Evolutionary conservation across 129 eudicot genomes (phyloP), one percentile per base, ranked within the genome.

Genomic region (Ambrosia trifida): DNA sequence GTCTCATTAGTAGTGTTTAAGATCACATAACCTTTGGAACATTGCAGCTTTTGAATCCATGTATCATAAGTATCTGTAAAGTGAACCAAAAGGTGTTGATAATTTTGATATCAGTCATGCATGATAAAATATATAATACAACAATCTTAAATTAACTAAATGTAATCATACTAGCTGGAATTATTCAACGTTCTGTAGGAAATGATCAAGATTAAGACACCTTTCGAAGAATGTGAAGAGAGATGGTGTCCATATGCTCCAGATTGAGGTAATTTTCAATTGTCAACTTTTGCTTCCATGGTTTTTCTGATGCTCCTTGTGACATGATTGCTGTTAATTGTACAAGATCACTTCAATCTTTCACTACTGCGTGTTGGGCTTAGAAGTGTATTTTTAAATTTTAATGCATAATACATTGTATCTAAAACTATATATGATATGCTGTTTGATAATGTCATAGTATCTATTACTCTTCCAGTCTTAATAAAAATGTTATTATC

Each of bases 41-140:
- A 16, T 64, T 76, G 30, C 3, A 13, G 56, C 57, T 57, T 2
- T 31, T 82, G 68, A 69, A 82, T 78, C 80, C 83, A 64, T 82
- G 86, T 59, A 82, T 82, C 35, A 10, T 38, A 4, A 82, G 66
- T 24, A 82, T 70, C 83, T 82, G 78, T 60, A 19, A 73, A 56
- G 19, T 33, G 69, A 40, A 75, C 30, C 9, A n/a, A 45, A 60
- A 72, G 20, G 31, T 72, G 46, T 1, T 57, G 2, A 11, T 20
- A 30, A 14, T 7, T 2, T 41, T 35, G n/a, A 64, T 50, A 18
- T 11, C 56, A 68, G 68, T 11, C 11, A 18, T 17, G 17, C 24
- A 16, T 43, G 18, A 68, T 12, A 5, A 20, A 16, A 12, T 3
- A 9, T 12, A 56, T 17, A 62, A 11, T 46, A 57, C n/a, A 9